Evolutionary conservation across 108 stramenopile species (phyloP).

Genomic region (Skeletonema menzelii): DNA sequence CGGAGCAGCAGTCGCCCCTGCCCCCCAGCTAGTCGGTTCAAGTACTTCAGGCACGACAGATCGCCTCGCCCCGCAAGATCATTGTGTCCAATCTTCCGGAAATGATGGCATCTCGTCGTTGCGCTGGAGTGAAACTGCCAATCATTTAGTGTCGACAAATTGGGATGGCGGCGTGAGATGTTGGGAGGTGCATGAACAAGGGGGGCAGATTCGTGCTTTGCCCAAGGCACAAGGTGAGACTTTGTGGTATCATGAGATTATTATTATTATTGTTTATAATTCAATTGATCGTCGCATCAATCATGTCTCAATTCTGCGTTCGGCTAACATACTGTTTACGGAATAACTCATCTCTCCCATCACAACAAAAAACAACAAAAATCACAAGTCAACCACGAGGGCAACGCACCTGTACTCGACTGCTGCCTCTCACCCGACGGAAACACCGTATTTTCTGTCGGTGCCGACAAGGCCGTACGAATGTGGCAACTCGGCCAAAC

Average conservation of each 20-base stretch:
- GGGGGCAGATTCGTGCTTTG: constrained; percentile 63
- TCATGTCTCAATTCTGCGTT: background rate
- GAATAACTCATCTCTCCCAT: background rate
- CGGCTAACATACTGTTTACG: background rate
- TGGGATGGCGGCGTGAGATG: constrained; percentile 89
- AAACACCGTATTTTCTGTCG: constrained; percentile 74
- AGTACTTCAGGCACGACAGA: constrained; percentile 18
- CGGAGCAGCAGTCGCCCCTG: constrained; percentile 24
- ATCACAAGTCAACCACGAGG: constrained; percentile 71
- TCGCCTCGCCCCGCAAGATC: constrained; percentile 62
- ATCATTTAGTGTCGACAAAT: constrained; percentile 71
- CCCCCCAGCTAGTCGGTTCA: constrained; percentile 19
- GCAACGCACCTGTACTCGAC: constrained; percentile 67
- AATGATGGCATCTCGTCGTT: constrained; percentile 79
- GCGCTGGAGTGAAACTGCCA: constrained; percentile 74
- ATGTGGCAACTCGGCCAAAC: constrained; percentile 87
- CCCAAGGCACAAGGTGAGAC: constrained; percentile 78
- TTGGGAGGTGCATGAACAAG: constrained; percentile 86
- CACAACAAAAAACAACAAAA: background rate
- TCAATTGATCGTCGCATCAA: background rate
- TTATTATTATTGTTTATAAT: background rate
- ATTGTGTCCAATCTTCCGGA: constrained; percentile 68
- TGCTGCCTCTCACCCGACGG: constrained; percentile 78
- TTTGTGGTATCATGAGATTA: background rate
- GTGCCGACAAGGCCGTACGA: constrained; percentile 83